Conservation (phyloP, 345 rosid species). For the Syzygium jambos region DNA sequence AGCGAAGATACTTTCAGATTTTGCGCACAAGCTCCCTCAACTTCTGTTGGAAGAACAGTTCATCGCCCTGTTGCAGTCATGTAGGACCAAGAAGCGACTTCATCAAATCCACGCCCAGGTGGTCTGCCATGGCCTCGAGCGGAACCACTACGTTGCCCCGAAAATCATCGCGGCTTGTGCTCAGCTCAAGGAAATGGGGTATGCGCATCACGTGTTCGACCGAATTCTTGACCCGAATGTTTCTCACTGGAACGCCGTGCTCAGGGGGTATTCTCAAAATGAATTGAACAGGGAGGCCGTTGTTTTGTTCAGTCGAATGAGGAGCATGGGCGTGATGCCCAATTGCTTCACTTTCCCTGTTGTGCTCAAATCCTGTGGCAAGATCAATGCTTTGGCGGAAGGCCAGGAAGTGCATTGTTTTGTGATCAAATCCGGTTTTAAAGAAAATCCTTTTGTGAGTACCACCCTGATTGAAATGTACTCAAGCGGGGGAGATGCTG, state of each 20-base stretch:
- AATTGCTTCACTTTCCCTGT: constrained; percentile 68
- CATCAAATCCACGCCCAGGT: too few relatives aligned
- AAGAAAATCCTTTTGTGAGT: constrained; percentile 41
- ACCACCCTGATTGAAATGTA: constrained; percentile 69
- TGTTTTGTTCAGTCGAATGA: constrained; percentile 38
- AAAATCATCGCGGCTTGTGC: too few relatives aligned
- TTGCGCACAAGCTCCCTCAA: too few relatives aligned
- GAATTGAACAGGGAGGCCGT: constrained; percentile 32
- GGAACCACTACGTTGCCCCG: too few relatives aligned
- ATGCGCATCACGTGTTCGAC: constrained; percentile 70
- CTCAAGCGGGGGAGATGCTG: constrained; percentile 28
- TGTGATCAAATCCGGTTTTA: constrained; percentile 54
- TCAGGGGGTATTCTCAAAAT: constrained; percentile 42
- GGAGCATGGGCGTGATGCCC: constrained; percentile 34
- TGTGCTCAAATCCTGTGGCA: constrained; percentile 54
- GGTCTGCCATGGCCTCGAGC: too few relatives aligned
- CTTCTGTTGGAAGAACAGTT: too few relatives aligned
- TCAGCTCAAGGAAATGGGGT: not conserved
- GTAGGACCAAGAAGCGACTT: too few relatives aligned
- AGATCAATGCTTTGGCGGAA: constrained; percentile 34
- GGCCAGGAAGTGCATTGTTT: constrained; percentile 58
- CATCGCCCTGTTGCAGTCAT: too few relatives aligned
- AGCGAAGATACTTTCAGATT: accelerated
- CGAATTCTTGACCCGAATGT: constrained; percentile 39
- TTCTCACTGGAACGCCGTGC: constrained; percentile 54